Evolutionary conservation across 192 early-diverging fungal species (phyloP).

Genomic region (Podila verticillata): DNA sequence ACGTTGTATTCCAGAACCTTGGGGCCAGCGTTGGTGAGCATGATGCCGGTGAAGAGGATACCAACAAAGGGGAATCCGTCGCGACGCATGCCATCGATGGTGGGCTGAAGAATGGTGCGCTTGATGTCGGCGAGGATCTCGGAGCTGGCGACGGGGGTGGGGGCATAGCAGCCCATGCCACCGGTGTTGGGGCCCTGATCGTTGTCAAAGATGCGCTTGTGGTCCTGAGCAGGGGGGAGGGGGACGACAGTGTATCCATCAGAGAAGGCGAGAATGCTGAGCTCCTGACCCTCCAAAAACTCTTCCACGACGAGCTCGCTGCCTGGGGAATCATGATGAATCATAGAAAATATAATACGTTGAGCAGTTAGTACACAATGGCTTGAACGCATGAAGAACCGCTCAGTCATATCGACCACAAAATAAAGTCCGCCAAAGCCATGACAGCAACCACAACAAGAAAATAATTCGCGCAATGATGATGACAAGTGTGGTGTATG

Average conservation of each 20-base stretch:
- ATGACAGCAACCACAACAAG: too few species aligned
- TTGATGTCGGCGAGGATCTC: slow-evolving; percentile 78
- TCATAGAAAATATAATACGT: neutral
- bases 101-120: slow-evolving; percentile 85
- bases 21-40: slow-evolving; percentile 90
- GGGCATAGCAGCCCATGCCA: slow-evolving; percentile 99
- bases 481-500: too few species aligned
- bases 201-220: slow-evolving; percentile 96
- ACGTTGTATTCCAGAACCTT: slow-evolving; percentile 99
- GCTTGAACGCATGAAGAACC: too few species aligned
- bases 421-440: too few species aligned
- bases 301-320: slow-evolving; percentile 97
- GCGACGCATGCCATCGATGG: slow-evolving; percentile 95
- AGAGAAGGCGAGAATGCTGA: slow-evolving; percentile 89
- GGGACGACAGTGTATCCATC: slow-evolving; percentile 94
- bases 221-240: slow-evolving; percentile 96
- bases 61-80: slow-evolving; percentile 98
- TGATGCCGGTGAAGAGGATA: slow-evolving; percentile 95
- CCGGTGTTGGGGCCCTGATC: slow-evolving; percentile 97
- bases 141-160: slow-evolving; percentile 90
- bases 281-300: slow-evolving; percentile 91
- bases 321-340: slow-evolving; percentile 23
- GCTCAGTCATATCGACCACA: too few species aligned
- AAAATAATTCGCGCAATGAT: too few species aligned
- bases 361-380: too few species aligned